Evolutionary conservation across 495 filamentous ascomycete genomes (phyloP).

Genomic region (Talaromyces liani): DNA sequence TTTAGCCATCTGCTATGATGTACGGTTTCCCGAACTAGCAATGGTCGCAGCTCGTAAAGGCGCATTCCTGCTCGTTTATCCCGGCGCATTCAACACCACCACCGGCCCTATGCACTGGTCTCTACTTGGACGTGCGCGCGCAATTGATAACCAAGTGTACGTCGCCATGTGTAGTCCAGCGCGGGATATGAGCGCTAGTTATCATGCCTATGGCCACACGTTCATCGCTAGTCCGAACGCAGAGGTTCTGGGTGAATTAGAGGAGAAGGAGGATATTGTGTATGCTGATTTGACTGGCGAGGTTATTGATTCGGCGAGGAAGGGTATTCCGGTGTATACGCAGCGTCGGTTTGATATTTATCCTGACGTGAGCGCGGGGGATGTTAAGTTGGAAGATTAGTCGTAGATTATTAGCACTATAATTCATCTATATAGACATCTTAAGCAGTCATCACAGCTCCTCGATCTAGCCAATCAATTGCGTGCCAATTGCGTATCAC

Average conservation of each 20-base stretch:
- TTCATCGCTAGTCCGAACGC: constrained; percentile 88
- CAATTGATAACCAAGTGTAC: constrained; percentile 92
- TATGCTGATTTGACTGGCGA: constrained; percentile 65
- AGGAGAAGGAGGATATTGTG: constrained; percentile 67
- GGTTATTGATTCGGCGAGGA: constrained; percentile 68
- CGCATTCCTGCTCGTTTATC: constrained; percentile 81
- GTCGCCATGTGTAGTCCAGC: constrained; percentile 90
- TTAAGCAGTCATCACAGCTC: too few species aligned
- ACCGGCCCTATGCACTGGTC: constrained; percentile 91
- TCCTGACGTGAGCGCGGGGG: constrained; percentile 63
- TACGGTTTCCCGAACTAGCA: constrained; percentile 91
- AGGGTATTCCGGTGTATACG: constrained; percentile 72
- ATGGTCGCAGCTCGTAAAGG: constrained; percentile 81
- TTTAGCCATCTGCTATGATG: constrained; percentile 92
- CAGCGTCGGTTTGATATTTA: constrained; percentile 97
- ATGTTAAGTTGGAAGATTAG: constrained; percentile 17
- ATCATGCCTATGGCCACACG: constrained; percentile 89
- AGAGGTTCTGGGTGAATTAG: constrained; percentile 62
- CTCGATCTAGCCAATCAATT: constrained; percentile 2
- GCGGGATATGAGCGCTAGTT: constrained; percentile 65
- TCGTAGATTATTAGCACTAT: not conserved
- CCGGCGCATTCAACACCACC: constrained; percentile 91
- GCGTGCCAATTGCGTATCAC: constrained; percentile 8
- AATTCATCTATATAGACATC: not conserved
- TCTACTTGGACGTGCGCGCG: constrained; percentile 71